phyloP scores from a whole-genome alignment of 495 filamentous ascomycete species.

The Bryoglossum gracile region DNA sequence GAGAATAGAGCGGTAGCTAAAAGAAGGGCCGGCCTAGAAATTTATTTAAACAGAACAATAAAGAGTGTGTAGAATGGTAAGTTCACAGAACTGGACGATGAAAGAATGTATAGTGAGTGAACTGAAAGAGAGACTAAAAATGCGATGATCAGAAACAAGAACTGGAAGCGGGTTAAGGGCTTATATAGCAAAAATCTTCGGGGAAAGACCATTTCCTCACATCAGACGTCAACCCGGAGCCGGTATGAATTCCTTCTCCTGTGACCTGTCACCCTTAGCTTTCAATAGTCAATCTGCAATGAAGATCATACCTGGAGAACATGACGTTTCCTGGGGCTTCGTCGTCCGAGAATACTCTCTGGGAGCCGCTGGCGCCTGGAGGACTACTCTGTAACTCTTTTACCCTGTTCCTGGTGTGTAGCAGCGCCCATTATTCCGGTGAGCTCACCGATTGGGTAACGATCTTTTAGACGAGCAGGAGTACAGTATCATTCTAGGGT shows the following conservation, averaged over 20 bases:
- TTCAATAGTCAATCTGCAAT: background rate
- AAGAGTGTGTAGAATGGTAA: conserved; percentile 18
- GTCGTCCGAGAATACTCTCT: background rate
- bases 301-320: conserved; percentile 23
- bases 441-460: background rate
- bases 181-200: conserved; percentile 19
- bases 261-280: conserved; percentile 19
- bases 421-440: background rate
- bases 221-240: conserved; percentile 14
- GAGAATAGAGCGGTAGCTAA: conserved; percentile 29
- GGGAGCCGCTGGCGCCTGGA: background rate
- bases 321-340: conserved; percentile 13
- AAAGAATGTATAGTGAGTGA: conserved; percentile 22
- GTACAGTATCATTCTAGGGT: too few relatives aligned
- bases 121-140: conserved; percentile 22
- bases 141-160: conserved; percentile 17
- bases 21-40: conserved; percentile 30
- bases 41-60: conserved; percentile 23
- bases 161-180: background rate
- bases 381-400: background rate
- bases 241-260: conserved; percentile 12
- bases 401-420: background rate
- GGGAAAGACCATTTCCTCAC: conserved; percentile 4
- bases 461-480: background rate
- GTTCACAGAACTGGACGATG: conserved; percentile 17